Conservation (phyloP, 2,329 filamentous ascomycete species). For the Chaetomium strumarium region DNA sequence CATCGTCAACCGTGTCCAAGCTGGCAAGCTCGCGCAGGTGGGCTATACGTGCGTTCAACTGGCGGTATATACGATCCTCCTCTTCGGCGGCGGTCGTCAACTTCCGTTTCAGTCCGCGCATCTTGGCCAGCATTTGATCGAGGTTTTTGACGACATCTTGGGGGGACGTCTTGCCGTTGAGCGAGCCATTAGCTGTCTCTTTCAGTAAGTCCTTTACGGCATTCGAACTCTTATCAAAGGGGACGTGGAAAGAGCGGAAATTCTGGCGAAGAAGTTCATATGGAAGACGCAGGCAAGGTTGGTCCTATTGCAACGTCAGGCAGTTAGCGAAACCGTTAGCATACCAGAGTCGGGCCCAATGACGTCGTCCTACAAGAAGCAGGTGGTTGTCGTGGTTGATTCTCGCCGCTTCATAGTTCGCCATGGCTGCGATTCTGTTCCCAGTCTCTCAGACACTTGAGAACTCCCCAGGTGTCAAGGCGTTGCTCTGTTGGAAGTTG, state of each 20-base stretch:
- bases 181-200: constrained; percentile 60
- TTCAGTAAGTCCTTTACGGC: constrained; percentile 56
- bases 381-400: constrained; percentile 71
- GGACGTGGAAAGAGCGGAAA: constrained; percentile 77
- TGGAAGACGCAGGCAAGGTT: constrained; percentile 87
- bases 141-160: constrained; percentile 73
- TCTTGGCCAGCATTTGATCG: constrained; percentile 77
- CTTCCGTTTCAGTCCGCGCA: constrained; percentile 85
- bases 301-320: constrained; percentile 59
- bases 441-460: neutral
- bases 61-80: constrained; percentile 68
- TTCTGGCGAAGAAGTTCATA: constrained; percentile 91
- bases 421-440: constrained; percentile 39
- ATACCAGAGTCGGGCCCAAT: neutral
- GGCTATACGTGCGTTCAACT: constrained; percentile 68
- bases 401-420: constrained; percentile 56
- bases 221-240: constrained; percentile 65
- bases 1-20: constrained; percentile 78
- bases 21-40: constrained; percentile 77
- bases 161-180: constrained; percentile 55
- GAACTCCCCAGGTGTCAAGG: neutral
- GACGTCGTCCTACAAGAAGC: constrained; percentile 53
- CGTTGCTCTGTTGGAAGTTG: neutral
- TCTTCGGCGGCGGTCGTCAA: constrained; percentile 71
- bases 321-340: constrained; percentile 1